A percentile compares a stretch with the other conserved stretches of the same genome.
These are phyloP conservation scores for Xylariales sp. DNA, from an alignment of 2,329 filamentous ascomycete genomes.

Conservation along the genomic window DNA sequence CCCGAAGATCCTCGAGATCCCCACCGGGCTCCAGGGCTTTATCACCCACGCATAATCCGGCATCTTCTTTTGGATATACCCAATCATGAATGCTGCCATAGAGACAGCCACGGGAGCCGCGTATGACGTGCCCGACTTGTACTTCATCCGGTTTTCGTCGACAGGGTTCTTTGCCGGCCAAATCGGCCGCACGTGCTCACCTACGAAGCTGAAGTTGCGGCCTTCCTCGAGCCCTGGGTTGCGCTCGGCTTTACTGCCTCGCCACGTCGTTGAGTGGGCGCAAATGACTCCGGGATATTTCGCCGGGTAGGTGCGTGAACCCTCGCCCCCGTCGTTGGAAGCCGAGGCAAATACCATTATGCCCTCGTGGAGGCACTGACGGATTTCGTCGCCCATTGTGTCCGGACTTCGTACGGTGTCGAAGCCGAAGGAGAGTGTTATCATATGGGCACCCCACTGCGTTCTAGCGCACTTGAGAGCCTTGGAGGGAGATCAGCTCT, in stretches of 20 bases:
- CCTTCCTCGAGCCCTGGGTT: constrained; percentile 5
- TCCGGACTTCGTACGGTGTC: constrained; percentile 6
- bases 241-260: neutral
- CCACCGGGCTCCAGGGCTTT: too few species aligned
- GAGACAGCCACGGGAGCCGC: too few species aligned
- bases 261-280: constrained; percentile 2
- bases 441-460: constrained; percentile 13
- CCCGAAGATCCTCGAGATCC: too few species aligned
- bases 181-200: constrained; percentile 1
- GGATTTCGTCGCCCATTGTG: constrained; percentile 4
- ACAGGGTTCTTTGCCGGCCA: neutral
- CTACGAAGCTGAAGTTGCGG: constrained; percentile 9
- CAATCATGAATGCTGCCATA: too few species aligned
- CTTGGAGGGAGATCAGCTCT: neutral
- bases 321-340: constrained; percentile 9
- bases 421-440: constrained; percentile 8
- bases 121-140: too few species aligned
- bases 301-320: constrained; percentile 5
- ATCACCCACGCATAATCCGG: too few species aligned
- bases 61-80: too few species aligned
- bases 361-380: neutral
- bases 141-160: too few species aligned
- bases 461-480: neutral
- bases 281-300: constrained; percentile 2
- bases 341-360: constrained; percentile 14